Conservation (phyloP, 2,329 filamentous ascomycete genomes). For the Phyllosticta capitalensis region DNA sequence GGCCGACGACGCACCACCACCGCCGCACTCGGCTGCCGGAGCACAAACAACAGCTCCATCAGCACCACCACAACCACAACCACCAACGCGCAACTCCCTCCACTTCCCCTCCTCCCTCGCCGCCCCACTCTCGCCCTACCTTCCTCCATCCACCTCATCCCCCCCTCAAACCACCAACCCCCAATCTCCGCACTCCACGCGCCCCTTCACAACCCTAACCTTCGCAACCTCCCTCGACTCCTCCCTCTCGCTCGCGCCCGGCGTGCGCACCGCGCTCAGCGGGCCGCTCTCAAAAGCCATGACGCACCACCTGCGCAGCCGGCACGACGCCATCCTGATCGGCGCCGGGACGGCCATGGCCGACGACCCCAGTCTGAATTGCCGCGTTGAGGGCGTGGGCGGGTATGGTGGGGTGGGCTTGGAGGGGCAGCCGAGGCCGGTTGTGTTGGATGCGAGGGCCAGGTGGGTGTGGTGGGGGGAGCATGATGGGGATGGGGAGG, state of each 20-base stretch:
- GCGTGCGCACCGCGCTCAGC: slow-evolving; percentile 73
- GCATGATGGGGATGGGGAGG: slow-evolving; percentile 40
- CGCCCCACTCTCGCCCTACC: slow-evolving; percentile 42
- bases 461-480: slow-evolving; percentile 56
- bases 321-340: slow-evolving; percentile 75
- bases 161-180: slow-evolving; percentile 12
- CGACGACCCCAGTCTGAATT: slow-evolving; percentile 81
- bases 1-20: slow-evolving; percentile 17
- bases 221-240: slow-evolving; percentile 88
- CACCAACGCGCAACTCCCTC: slow-evolving; percentile 18
- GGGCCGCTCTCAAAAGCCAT: slow-evolving; percentile 78
- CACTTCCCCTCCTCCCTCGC: slow-evolving; percentile 36
- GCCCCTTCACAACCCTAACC: slow-evolving; percentile 58
- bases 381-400: slow-evolving; percentile 55
- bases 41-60: slow-evolving; percentile 25
- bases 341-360: slow-evolving; percentile 76
- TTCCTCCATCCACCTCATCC: slow-evolving; percentile 25
- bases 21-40: too few relatives aligned
- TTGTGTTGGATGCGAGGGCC: slow-evolving; percentile 71
- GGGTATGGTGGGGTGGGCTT: slow-evolving; percentile 45
- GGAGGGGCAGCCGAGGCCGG: slow-evolving; percentile 62
- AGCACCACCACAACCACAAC: neutral
- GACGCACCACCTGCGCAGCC: slow-evolving; percentile 81
- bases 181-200: slow-evolving; percentile 15
- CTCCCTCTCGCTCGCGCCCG: slow-evolving; percentile 64